These are phyloP conservation scores for Pyricularia grisea DNA, from an alignment of 2,329 filamentous ascomycete genomes.

Conservation along the genomic window DNA sequence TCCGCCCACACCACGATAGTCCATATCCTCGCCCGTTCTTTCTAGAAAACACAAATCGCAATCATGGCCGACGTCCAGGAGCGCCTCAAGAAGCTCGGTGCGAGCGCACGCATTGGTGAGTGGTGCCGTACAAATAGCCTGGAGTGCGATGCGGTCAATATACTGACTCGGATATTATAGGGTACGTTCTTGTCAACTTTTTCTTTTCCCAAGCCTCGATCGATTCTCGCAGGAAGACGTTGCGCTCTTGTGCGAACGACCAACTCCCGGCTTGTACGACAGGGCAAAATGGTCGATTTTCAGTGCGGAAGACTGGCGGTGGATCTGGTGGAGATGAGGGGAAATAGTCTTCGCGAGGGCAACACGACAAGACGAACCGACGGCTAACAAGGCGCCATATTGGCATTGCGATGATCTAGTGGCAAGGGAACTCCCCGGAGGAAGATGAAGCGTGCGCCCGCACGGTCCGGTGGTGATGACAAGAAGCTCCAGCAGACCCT, in stretches of 20 bases:
- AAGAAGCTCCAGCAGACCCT: conserved; percentile 97
- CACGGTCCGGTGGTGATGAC: conserved; percentile 88
- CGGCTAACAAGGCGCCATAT: background rate
- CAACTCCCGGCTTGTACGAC: background rate
- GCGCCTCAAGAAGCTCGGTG: conserved; percentile 50
- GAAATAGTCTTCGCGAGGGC: background rate
- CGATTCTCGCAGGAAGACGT: background rate
- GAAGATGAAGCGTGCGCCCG: conserved; percentile 97
- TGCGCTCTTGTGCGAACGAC: background rate
- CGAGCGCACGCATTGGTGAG: conserved; percentile 54
- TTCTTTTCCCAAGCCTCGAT: background rate
- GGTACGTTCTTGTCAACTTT: background rate
- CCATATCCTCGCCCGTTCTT: background rate
- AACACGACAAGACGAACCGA: background rate
- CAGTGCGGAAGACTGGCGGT: background rate
- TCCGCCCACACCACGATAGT: background rate
- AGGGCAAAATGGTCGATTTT: background rate
- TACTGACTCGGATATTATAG: background rate
- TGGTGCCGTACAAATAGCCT: background rate
- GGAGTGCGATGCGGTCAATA: background rate
- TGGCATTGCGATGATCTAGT: conserved; percentile 28
- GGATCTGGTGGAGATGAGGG: background rate
- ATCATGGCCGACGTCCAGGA: conserved; percentile 48
- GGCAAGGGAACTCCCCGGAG: conserved; percentile 97
- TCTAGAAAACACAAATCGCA: conserved; percentile 6